Conservation (phyloP, 2,329 filamentous ascomycete genomes). For the Cytospora chrysosperma region DNA sequence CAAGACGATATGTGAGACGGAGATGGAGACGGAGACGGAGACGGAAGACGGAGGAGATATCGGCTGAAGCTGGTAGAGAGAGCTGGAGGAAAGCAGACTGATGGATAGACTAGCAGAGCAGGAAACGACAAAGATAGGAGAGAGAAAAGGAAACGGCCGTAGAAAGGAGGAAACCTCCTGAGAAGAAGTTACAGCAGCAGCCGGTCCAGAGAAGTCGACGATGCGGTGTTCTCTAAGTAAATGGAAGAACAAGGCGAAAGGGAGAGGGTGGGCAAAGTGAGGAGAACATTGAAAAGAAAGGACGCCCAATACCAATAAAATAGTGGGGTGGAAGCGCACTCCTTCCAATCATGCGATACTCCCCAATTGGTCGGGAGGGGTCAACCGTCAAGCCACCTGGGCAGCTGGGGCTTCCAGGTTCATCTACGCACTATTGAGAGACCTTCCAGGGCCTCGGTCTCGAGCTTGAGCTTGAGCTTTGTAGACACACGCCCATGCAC, state of each 20-base stretch:
- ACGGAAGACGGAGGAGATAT: conserved; percentile 24
- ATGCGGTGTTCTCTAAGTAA: conserved; percentile 35
- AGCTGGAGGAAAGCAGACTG: conserved; percentile 28
- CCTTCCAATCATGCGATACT: conserved; percentile 18
- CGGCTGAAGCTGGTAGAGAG: conserved; percentile 15
- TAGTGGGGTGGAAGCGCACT: conserved; percentile 8
- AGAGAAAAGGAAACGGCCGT: conserved; percentile 43
- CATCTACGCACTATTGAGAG: not conserved
- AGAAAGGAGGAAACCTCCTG: conserved; percentile 39
- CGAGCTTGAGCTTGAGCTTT: not conserved
- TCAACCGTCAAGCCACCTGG: conserved; percentile 14
- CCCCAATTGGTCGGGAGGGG: conserved; percentile 11
- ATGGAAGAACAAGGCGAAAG: conserved; percentile 24
- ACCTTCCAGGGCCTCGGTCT: conserved; percentile 3
- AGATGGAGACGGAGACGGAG: conserved; percentile 28
- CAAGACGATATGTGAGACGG: conserved; percentile 25
- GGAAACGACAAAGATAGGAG: conserved; percentile 36
- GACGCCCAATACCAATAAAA: conserved; percentile 18
- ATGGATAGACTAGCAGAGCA: conserved; percentile 28
- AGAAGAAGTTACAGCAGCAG: conserved; percentile 40
- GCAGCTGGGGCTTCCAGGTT: not conserved
- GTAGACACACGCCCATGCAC: not conserved
- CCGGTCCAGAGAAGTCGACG: conserved; percentile 38
- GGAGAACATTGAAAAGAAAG: conserved; percentile 17
- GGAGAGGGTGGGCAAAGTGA: conserved; percentile 26